Conservation (phyloP, 2,329 filamentous ascomycete species). For the Hortaea werneckii region DNA sequence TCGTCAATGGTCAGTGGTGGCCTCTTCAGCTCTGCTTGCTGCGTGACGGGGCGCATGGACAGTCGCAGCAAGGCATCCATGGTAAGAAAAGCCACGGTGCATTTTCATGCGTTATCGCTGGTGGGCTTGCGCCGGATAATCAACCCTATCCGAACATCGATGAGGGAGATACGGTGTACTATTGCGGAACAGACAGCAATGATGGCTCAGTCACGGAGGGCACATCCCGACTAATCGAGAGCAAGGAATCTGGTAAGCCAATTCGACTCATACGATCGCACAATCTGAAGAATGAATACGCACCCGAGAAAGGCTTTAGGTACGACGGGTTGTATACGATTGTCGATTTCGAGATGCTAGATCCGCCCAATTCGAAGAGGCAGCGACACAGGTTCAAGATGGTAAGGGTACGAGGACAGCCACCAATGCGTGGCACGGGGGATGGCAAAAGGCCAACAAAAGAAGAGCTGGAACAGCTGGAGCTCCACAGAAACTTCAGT, state of each 20-base stretch:
- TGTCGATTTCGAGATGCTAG: slow-evolving; percentile 27
- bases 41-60: slow-evolving; percentile 45
- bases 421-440: slow-evolving; percentile 35
- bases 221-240: slow-evolving; percentile 37
- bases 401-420: slow-evolving; percentile 33
- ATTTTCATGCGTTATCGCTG: slow-evolving; percentile 46
- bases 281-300: slow-evolving; percentile 31
- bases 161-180: slow-evolving; percentile 40
- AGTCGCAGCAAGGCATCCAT: slow-evolving; percentile 40
- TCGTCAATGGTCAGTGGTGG: slow-evolving; percentile 45
- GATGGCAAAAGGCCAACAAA: slow-evolving; percentile 34
- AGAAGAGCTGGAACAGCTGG: slow-evolving; percentile 24
- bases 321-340: slow-evolving; percentile 50
- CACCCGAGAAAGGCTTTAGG: slow-evolving; percentile 40
- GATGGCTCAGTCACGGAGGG: slow-evolving; percentile 24
- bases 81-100: slow-evolving; percentile 39
- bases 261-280: slow-evolving; percentile 44
- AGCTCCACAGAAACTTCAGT: slow-evolving; percentile 12
- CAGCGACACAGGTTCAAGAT: slow-evolving; percentile 41
- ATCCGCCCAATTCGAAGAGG: slow-evolving; percentile 29
- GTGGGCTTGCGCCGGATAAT: slow-evolving; percentile 17
- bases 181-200: slow-evolving; percentile 41
- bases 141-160: slow-evolving; percentile 40
- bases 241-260: slow-evolving; percentile 25
- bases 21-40: slow-evolving; percentile 42